Evolutionary conservation across 2,329 filamentous ascomycete genomes (phyloP), one percentile per base, ranked within the genome.

Genomic region (Geosmithia morbida): DNA sequence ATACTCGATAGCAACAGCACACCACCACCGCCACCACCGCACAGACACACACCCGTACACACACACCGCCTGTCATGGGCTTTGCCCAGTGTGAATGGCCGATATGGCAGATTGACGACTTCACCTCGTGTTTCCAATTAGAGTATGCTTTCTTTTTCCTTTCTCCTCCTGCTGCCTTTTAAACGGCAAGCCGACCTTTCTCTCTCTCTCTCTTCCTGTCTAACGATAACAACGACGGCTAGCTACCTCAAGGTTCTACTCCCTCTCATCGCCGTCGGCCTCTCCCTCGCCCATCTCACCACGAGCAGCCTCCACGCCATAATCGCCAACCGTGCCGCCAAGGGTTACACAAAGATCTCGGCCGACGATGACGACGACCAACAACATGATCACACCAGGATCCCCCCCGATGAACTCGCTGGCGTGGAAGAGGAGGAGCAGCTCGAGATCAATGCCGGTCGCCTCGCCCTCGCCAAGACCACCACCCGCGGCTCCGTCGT

Each of bases 271-370:
- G 71, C 83, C 49, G 77, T 88, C 62, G 74, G 66, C 52, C 55
- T 84, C 22, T 97, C 92, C 7, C 61, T 89, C 53, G 60, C 85
- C 46, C 71, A 80, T 54, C 74, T 95, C 48, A 55, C 74, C 49
- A 59, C 74, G 55, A 78, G 82, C 58, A 67, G 74, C 55, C 61
- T 79, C 52, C 68, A 70, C 50, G 74, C 73, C 49, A 68, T 70
- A 51, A 61, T 72, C 52, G 66, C 68, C 54, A 75, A 72, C 65
- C 70, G 69, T 57, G 55, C 55, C 50, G 59, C 66, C 51, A 64
- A 72, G 52, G 70, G 70, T 45, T 87, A 89, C 67, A 70, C 74
- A 49, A 63, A 66, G 39, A 57, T 83, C 45, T 62, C 71, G 48
- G 67, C 70, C 54, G 53, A 71, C 51, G 59, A 59, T 48, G 60